Conservation (phyloP, 2,329 filamentous ascomycete species). For the Mycogone perniciosa region DNA sequence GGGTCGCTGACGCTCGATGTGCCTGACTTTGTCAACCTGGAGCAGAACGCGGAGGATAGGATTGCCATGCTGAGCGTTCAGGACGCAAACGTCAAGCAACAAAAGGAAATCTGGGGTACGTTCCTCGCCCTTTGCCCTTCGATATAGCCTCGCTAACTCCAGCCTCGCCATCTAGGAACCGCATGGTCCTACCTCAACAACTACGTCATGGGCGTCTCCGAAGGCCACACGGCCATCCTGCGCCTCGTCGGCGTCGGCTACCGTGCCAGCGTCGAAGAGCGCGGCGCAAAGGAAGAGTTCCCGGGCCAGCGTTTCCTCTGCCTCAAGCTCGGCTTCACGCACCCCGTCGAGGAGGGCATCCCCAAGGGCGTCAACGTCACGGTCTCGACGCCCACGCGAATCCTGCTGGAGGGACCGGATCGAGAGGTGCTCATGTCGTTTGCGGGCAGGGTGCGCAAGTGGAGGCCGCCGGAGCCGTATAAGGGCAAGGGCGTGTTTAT, state of each 20-base stretch:
- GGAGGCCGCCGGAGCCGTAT: slow-evolving; percentile 92
- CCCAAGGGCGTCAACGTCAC: slow-evolving; percentile 78
- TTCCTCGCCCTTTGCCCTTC: slow-evolving; percentile 7
- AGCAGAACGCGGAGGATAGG: slow-evolving; percentile 56
- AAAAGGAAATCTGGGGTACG: slow-evolving; percentile 94
- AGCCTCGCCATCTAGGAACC: slow-evolving; percentile 54
- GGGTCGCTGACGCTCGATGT: slow-evolving; percentile 71
- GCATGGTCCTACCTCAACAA: slow-evolving; percentile 85
- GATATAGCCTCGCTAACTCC: neutral
- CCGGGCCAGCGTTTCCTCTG: slow-evolving; percentile 83
- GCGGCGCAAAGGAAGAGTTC: slow-evolving; percentile 66
- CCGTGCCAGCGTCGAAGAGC: slow-evolving; percentile 77
- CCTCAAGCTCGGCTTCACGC: slow-evolving; percentile 92
- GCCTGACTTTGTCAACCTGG: slow-evolving; percentile 70
- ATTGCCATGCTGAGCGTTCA: slow-evolving; percentile 64
- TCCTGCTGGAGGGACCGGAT: slow-evolving; percentile 81
- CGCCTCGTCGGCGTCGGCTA: slow-evolving; percentile 94
- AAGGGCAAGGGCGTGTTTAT: slow-evolving; percentile 99
- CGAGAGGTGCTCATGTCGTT: slow-evolving; percentile 86
- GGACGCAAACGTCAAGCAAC: slow-evolving; percentile 61
- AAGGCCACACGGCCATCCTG: slow-evolving; percentile 91
- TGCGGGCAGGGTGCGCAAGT: slow-evolving; percentile 78
- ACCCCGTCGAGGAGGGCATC: slow-evolving; percentile 85
- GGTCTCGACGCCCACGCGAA: slow-evolving; percentile 83
- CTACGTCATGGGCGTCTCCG: slow-evolving; percentile 87